These are phyloP conservation scores for Thyridium curvatum DNA, from an alignment of 2,329 filamentous ascomycete genomes.

Conservation along the genomic window DNA sequence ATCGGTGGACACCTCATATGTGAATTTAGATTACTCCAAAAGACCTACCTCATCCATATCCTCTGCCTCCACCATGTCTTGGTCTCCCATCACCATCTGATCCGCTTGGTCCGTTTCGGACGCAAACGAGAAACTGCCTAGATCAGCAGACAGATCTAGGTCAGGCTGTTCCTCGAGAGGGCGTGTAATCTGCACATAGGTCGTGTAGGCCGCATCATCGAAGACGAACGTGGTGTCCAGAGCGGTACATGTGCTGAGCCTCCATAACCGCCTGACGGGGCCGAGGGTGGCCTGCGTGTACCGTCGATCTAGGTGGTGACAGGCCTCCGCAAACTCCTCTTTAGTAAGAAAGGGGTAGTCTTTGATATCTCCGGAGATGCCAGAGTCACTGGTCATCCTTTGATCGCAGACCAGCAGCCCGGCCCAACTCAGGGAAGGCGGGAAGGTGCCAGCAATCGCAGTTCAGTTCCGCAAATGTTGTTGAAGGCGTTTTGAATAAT, in stretches of 20 bases:
- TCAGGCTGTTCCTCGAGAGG: conserved; percentile 34
- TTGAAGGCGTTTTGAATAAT: no score
- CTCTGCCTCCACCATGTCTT: conserved; percentile 43
- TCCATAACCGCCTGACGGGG: conserved; percentile 46
- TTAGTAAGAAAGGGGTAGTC: conserved; percentile 55
- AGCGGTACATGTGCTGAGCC: conserved; percentile 44
- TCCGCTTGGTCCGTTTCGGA: conserved; percentile 7
- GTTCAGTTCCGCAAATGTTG: no score
- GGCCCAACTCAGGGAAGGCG: no score
- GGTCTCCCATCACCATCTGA: conserved; percentile 25
- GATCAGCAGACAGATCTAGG: conserved; percentile 35
- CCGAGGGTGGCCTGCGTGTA: conserved; percentile 55
- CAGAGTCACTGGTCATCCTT: no score
- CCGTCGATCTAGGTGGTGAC: conserved; percentile 52
- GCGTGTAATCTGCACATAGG: conserved; percentile 50
- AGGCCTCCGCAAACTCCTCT: conserved; percentile 60
- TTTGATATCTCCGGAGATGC: conserved; percentile 16
- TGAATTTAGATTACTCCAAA: not conserved
- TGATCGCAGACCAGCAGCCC: no score
- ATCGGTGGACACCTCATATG: not conserved
- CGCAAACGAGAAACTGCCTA: conserved; percentile 39
- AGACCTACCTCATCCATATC: conserved; percentile 43
- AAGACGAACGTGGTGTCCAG: conserved; percentile 36
- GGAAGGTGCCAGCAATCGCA: no score
- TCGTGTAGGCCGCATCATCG: conserved; percentile 36